These are phyloP conservation scores for Pythium phragmitis DNA, from an alignment of 352 stramenopile genomes.

Conservation along the genomic window DNA sequence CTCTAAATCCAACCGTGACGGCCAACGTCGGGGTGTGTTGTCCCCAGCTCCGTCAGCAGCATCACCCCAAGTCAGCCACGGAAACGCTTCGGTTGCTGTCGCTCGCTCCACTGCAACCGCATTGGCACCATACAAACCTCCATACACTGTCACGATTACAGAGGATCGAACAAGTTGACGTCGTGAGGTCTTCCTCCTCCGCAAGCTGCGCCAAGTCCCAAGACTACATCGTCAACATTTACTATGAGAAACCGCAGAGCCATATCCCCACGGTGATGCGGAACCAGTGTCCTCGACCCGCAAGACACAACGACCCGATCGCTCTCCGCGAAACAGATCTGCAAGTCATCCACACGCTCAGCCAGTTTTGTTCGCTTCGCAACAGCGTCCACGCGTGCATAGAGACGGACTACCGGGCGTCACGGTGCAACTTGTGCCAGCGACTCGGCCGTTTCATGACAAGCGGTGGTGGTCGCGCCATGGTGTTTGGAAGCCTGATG, in stretches of 20 bases:
- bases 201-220: not conserved
- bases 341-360: slow-evolving; percentile 6
- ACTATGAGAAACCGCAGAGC: not conserved
- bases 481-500: not conserved
- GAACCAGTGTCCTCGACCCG: not conserved
- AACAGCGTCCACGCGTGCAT: slow-evolving; percentile 19
- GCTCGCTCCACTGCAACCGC: not conserved
- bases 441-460: slow-evolving; percentile 2
- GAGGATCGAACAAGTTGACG: not conserved
- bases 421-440: slow-evolving; percentile 3
- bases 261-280: not conserved
- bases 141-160: not conserved
- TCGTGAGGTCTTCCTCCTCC: not conserved
- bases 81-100: not conserved
- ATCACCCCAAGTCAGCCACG: not conserved
- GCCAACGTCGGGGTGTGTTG: not conserved
- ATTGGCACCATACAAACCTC: not conserved
- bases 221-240: not conserved
- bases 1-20: not conserved
- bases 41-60: not conserved
- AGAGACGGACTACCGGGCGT: slow-evolving; percentile 4
- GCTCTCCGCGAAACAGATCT: not conserved
- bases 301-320: not conserved
- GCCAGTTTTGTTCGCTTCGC: slow-evolving; percentile 13
- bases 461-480: not conserved